These are phyloP conservation scores for Quercus variabilis DNA, from an alignment of 306 rosid species.

Conservation along the genomic window DNA sequence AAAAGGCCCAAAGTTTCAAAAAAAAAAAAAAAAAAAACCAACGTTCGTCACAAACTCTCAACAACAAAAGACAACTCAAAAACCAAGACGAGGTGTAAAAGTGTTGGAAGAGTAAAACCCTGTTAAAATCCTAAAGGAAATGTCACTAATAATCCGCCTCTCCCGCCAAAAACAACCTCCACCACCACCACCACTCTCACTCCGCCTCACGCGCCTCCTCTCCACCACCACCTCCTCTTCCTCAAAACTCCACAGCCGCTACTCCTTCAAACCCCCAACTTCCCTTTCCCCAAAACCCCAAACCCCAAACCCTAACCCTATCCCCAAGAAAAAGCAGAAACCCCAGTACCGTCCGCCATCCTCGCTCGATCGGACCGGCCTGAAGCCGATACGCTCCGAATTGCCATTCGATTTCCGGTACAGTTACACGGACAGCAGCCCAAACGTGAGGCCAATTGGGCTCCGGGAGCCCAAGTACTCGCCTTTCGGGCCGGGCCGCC, in stretches of 20 bases:
- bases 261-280: constrained; percentile 60
- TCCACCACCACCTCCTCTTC: constrained; percentile 19
- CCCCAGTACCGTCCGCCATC: constrained; percentile 69
- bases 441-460: constrained; percentile 69
- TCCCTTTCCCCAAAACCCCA: constrained; percentile 43
- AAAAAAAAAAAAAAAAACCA: no score
- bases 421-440: constrained; percentile 85
- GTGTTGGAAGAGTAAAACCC: background rate
- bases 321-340: constrained; percentile 39
- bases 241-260: constrained; percentile 65
- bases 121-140: constrained; percentile 36
- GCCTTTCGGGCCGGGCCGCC: constrained; percentile 79
- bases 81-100: background rate
- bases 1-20: no score
- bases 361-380: constrained; percentile 59
- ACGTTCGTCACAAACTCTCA: no score
- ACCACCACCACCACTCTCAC: constrained; percentile 11
- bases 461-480: constrained; percentile 87
- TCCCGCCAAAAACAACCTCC: constrained; percentile 44
- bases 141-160: constrained; percentile 44
- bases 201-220: constrained; percentile 50
- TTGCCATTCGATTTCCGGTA: constrained; percentile 82
- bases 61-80: no score
- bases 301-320: constrained; percentile 26
- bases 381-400: constrained; percentile 47